Percentiles rank a stretch among this genome's conserved stretches.
Evolutionary conservation across 2,329 filamentous ascomycete genomes (phyloP).

Genomic region (Drechslerella dactyloides): DNA sequence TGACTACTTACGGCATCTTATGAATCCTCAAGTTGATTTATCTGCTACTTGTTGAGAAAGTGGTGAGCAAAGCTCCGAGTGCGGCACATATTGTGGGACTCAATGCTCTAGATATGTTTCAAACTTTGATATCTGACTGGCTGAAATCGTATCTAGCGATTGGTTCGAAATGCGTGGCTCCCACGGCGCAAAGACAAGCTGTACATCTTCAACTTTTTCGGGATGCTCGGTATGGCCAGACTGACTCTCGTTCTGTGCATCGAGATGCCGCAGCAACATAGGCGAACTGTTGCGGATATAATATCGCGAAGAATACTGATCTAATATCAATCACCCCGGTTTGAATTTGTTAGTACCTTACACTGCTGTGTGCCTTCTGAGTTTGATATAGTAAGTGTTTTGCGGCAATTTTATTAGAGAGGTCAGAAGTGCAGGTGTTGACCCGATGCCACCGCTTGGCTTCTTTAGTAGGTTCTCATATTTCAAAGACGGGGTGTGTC

Average conservation of each 20-base stretch:
- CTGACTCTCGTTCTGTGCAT: too few species aligned
- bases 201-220: conserved; percentile 67
- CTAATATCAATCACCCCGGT: too few species aligned
- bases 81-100: too few species aligned
- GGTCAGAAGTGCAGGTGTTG: too few species aligned
- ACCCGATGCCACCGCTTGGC: too few species aligned
- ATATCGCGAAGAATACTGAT: too few species aligned
- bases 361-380: conserved; percentile 62
- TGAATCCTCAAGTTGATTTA: conserved; percentile 63
- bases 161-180: conserved; percentile 63
- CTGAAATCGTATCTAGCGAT: conserved; percentile 57
- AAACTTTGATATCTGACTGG: conserved; percentile 52
- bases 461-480: conserved; percentile 64
- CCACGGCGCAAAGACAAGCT: conserved; percentile 64
- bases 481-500: conserved; percentile 64
- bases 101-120: too few species aligned
- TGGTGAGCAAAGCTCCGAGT: conserved; percentile 58
- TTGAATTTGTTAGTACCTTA: conserved; percentile 18
- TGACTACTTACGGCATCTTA: too few species aligned
- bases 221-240: conserved; percentile 63
- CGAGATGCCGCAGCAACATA: too few species aligned
- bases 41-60: conserved; percentile 68
- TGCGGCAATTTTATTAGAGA: too few species aligned
- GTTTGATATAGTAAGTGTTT: conserved; percentile 65
- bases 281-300: too few species aligned